Percentiles rank a stretch among this genome's conserved stretches.
Evolutionary conservation across 2,329 filamentous ascomycete genomes (phyloP).

Genomic region (Proliferodiscus dingleyae): DNA sequence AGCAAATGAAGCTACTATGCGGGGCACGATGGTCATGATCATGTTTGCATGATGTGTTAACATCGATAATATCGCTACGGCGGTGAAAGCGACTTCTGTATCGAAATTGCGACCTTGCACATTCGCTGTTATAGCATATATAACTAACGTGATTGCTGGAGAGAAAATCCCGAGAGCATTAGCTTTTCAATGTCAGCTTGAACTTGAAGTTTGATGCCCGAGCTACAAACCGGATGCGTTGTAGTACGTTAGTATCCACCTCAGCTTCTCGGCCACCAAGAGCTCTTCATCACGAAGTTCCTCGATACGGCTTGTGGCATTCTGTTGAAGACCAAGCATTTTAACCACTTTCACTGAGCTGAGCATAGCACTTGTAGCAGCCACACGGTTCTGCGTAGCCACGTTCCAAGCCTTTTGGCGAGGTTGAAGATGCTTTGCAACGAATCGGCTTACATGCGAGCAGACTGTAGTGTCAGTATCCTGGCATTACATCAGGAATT

Average conservation of each 20-base stretch:
- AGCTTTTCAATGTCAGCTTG: neutral
- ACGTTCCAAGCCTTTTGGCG: slow-evolving; percentile 37
- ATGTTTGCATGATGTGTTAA: slow-evolving; percentile 9
- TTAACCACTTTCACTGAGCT: slow-evolving; percentile 38
- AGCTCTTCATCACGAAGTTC: slow-evolving; percentile 27
- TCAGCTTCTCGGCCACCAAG: slow-evolving; percentile 27
- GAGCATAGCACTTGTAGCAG: slow-evolving; percentile 33
- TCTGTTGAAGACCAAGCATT: slow-evolving; percentile 29
- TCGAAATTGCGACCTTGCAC: slow-evolving; percentile 2
- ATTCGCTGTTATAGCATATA: slow-evolving; percentile 1
- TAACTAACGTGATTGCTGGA: slow-evolving; percentile 5
- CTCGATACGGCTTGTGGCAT: slow-evolving; percentile 2
- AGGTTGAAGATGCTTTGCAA: slow-evolving; percentile 34
- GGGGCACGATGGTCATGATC: slow-evolving; percentile 1
- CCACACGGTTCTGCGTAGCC: slow-evolving; percentile 38
- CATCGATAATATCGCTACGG: slow-evolving; percentile 3
- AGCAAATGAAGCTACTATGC: slow-evolving; percentile 1
- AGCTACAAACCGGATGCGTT: slow-evolving; percentile 31
- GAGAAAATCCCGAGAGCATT: slow-evolving; percentile 7
- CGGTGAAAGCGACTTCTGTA: slow-evolving; percentile 4
- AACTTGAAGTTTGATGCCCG: neutral
- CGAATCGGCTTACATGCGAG: slow-evolving; percentile 38
- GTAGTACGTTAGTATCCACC: slow-evolving; percentile 36
- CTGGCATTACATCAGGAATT: neutral
- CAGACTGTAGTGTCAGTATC: slow-evolving; percentile 33